Evolutionary conservation across 495 filamentous ascomycete genomes (phyloP), one percentile per base, ranked within the genome.

Genomic region (Penicillium arizonense): DNA sequence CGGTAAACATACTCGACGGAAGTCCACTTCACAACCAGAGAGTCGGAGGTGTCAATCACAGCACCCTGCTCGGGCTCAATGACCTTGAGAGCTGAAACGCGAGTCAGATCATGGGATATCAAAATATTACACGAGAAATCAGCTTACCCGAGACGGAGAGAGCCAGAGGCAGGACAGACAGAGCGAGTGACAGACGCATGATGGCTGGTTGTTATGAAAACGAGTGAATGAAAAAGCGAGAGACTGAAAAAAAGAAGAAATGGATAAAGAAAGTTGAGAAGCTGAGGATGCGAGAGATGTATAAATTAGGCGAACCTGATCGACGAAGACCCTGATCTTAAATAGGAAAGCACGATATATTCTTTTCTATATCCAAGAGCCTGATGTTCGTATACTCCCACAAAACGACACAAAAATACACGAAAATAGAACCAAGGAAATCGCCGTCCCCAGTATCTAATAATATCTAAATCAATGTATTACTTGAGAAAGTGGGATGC

Each of bases 21-120:
- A 38, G 52, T 47, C 72, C 72, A 75, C 54, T 70, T 74, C 38
- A 75, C 62, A 34, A 55, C 59, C 34, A 70, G 58, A 20, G 67
- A 67, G 26, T 24, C 39, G 14, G 64, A 67, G 11, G 67, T 37
- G 41, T 66, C 62, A 34, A 72, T 28, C 11, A 63, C 56, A 7
- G 50, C 58, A 41, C 59, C 64, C 61, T 70, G 62, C 44, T 53
- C 51, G 33, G 72, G 72, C 36, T 65, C 56, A 37, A 64, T 71
- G 38, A 75, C 62, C 9, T 50, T 36, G 21, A 75, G 56, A 42
- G 69, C 72, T 72, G 21, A 13, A 35, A 26, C 3, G 14, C 49
- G 16, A 55, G 38, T 53, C 41, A 51, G 21, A n/a, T 12, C 18
- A 49, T 14, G 13, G 21, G 48, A 36, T 10, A 37, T 28, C 26